Base-by-base conservation (phyloP, 805 yeast genomes). In the Metschnikowia reukaufii region DNA sequence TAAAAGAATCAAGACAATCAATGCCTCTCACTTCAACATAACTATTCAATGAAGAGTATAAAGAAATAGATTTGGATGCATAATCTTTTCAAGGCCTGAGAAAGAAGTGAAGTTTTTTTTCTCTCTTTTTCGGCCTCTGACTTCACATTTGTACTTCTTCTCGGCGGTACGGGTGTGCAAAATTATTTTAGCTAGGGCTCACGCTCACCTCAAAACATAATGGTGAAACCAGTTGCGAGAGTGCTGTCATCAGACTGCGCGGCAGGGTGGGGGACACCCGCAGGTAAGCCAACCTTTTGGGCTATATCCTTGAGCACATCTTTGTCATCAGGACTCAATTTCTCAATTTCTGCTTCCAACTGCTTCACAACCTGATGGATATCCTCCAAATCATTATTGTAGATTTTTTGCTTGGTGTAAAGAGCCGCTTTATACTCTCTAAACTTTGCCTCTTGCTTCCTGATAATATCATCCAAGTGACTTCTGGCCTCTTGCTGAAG, bases 391-490 rank as follows among this genome's bases (percentile, higher is more conserved):
- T 79, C 85, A 36, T 68, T 62, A 54, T 84, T 84, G 52, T 80
- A 76, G 44, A 63, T 62, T n/a, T 66, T 68, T 62, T 85, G 90
- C 57, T 78, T 78, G 16, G 69, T 71, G 41, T 77, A 70, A 39
- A 86, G 66, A 0, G 78, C 78, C 45, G 63, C 65, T 57, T 82
- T 82, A 88, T 88, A 83, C 27, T 76, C 81, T 57, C 77, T 78
- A 52, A 84, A 83, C 51, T 78, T 75, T 39, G 60, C 65, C 50
- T 83, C 88, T 58, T 84, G 84, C 3, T 57, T 45, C 12, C 64
- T 59, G 35, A 80, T 74, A 19, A 72, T 59, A 16, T 68, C 74
- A 18, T 53, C 57, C 50, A 55, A 44, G 38, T 43, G 49, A 27
- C 33, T 30, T n/a, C 55, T 44, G 10, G 54, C 51, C 36, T 62